Base-by-base conservation (phyloP, 257 asterid genomes). In the Knoxia roxburghii region DNA sequence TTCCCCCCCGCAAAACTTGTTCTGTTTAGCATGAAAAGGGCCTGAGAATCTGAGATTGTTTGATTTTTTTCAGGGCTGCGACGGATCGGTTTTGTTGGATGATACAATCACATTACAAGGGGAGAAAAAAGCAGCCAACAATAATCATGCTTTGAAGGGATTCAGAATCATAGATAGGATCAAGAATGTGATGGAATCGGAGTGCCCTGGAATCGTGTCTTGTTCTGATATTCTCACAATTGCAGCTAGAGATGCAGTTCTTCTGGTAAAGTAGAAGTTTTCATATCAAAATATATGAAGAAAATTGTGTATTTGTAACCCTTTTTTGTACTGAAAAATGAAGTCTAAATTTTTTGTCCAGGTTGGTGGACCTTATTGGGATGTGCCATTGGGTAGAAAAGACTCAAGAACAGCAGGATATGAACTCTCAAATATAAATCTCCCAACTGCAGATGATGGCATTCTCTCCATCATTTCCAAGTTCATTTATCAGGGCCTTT, bases 281-380 rank as follows among this genome's bases (percentile, higher is more conserved):
- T 41, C 13, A 41, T 6, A 7, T 6, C 14, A 41, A 41, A 37
- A 41, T 1, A 41, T 3, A 1, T 41, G 46, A 7, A 41, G 11
- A 7, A 6, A 41, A 37, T 37, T 37, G 41, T 9, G 9, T 37
- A 9, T 9, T 3, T 37, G 41, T 37, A 37, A n/a, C n/a, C n/a
- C n/a, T n/a, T n/a, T n/a, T n/a, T n/a, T n/a, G n/a, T n/a, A n/a
- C n/a, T n/a, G n/a, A n/a, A n/a, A n/a, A n/a, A n/a, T n/a, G n/a
- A n/a, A n/a, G n/a, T n/a, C n/a, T n/a, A n/a, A n/a, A n/a, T 8
- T 24, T 51, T 29, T 24, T 65, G 3, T 58, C 70, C 65, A 92
- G 98, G 98, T 92, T 72, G 98, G 96, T 68, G 97, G 98, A 37
- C 98, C 98, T 0, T 87, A 87, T 76, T 92, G 98, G 98, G 83